These are phyloP conservation scores for Leishmania martiniquensis DNA, from an alignment of 208 protist genomes.

Conservation along the genomic window DNA sequence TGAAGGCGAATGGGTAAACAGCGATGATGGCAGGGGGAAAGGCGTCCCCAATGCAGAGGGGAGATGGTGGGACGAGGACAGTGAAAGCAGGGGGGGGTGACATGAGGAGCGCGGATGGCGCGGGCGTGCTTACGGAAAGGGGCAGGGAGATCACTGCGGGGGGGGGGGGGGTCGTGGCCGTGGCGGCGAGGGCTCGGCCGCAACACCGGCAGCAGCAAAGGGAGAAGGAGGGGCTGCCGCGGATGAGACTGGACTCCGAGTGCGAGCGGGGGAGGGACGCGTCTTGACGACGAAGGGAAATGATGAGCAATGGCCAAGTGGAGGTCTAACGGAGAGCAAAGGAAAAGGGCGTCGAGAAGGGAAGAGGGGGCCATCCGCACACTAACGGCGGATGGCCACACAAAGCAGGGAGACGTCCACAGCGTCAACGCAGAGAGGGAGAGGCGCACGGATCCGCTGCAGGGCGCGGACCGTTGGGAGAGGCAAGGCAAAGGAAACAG, in stretches of 20 bases:
- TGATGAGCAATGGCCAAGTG: neutral
- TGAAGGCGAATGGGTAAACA: neutral
- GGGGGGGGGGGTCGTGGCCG: neutral
- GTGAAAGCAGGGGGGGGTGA: constrained; percentile 4
- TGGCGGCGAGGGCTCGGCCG: too few species aligned
- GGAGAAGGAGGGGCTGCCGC: neutral
- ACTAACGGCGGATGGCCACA: neutral
- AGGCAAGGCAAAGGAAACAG: neutral
- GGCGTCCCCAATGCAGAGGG: too few species aligned
- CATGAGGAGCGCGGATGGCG: neutral
- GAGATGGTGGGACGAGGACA: neutral
- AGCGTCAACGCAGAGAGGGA: neutral
- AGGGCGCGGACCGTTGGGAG: neutral
- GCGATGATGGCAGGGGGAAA: too few species aligned
- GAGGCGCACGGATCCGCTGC: neutral
- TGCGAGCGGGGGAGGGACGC: neutral
- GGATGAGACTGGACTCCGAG: neutral
- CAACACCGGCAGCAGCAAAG: neutral
- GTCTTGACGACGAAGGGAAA: constrained; percentile 1
- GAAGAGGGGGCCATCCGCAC: neutral
- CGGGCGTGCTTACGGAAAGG: neutral
- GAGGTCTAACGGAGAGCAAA: neutral
- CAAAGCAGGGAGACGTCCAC: neutral
- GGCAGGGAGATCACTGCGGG: neutral
- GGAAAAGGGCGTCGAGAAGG: neutral